Percentiles rank a stretch among this genome's conserved stretches.
Evolutionary conservation across 208 protist genomes (phyloP).

Genomic region (Crithidia sp.): DNA sequence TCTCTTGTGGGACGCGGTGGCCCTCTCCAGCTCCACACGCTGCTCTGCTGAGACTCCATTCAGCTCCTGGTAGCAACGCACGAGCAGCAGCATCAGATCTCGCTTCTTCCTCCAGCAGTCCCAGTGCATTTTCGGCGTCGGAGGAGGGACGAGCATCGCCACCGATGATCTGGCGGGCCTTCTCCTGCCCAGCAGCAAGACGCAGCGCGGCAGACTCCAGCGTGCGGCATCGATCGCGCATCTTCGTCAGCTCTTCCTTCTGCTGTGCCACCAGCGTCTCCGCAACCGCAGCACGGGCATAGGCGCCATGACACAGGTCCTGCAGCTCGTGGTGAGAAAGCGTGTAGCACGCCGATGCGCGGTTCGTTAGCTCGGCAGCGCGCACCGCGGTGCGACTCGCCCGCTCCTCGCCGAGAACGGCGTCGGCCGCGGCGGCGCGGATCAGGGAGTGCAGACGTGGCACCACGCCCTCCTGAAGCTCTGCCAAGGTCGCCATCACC

Average conservation of each 20-base stretch:
- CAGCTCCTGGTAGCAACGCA: background rate
- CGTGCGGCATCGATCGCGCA: background rate
- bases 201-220: background rate
- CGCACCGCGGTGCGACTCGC: background rate
- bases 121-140: background rate
- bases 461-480: background rate
- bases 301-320: background rate
- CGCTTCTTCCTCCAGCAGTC: background rate
- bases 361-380: background rate
- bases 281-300: background rate
- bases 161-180: background rate
- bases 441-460: background rate
- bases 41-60: background rate
- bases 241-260: background rate
- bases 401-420: background rate
- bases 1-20: background rate
- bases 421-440: background rate
- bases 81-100: conserved; percentile 1
- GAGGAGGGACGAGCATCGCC: background rate
- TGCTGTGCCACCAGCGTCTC: background rate
- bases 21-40: background rate
- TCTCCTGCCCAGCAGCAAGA: conserved; percentile 1
- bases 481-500: background rate
- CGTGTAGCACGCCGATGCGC: background rate
- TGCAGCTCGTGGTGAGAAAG: background rate